Evolutionary conservation across 2,329 filamentous ascomycete genomes (phyloP).

Genomic region (Leptodontidium sp.): DNA sequence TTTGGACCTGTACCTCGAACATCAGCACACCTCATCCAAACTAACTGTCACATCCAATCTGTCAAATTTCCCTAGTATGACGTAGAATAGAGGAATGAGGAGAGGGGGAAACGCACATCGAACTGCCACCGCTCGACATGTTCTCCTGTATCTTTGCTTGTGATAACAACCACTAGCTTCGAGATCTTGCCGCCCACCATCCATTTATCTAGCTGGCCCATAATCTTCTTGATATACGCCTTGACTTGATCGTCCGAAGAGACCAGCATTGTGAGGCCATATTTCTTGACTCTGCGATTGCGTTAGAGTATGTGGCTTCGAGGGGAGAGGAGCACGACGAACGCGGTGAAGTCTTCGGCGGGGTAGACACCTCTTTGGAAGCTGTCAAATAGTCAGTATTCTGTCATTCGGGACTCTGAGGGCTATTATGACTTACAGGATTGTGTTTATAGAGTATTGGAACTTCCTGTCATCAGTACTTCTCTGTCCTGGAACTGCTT

Average conservation of each 20-base stretch:
- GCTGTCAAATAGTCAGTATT: constrained; percentile 52
- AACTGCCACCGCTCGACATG: constrained; percentile 99
- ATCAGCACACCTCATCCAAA: background rate
- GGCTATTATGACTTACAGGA: constrained; percentile 67
- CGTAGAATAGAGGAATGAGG: background rate
- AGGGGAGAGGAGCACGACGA: constrained; percentile 48
- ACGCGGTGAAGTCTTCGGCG: constrained; percentile 95
- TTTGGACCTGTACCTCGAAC: constrained; percentile 52
- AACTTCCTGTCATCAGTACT: constrained; percentile 62
- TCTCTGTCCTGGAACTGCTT: background rate
- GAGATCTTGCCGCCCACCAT: constrained; percentile 97
- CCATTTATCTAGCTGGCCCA: constrained; percentile 97
- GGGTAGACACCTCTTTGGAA: constrained; percentile 90
- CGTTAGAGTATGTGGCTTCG: constrained; percentile 25
- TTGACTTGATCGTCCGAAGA: constrained; percentile 98
- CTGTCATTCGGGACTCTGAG: background rate
- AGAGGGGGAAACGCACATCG: constrained; percentile 65
- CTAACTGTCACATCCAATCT: background rate
- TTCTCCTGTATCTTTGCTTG: constrained; percentile 95
- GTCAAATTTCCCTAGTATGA: background rate
- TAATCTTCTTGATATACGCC: constrained; percentile 99
- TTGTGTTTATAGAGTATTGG: constrained; percentile 98
- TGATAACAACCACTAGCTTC: constrained; percentile 95
- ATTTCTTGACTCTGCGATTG: constrained; percentile 84
- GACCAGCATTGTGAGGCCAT: constrained; percentile 86